Percentiles rank a stretch among this genome's conserved stretches.
phyloP scores from a whole-genome alignment of 2,329 filamentous ascomycete genomes.

The Coleophoma crateriformis region DNA sequence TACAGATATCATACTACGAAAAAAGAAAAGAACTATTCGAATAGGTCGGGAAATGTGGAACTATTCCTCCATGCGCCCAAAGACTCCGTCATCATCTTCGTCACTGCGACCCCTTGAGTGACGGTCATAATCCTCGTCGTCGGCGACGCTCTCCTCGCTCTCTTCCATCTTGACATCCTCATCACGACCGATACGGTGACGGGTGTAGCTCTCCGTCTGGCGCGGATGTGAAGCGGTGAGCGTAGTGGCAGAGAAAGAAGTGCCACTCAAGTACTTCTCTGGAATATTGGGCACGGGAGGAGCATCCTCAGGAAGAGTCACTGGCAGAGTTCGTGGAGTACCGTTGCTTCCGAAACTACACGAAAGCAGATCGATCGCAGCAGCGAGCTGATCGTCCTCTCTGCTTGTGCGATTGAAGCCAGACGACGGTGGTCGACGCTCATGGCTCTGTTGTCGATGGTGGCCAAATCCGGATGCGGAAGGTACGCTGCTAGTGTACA shows the following conservation, averaged over 20 bases:
- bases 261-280: slow-evolving; percentile 65
- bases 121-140: slow-evolving; percentile 59
- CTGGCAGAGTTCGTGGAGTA: slow-evolving; percentile 59
- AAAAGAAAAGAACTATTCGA: slow-evolving; percentile 14
- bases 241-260: slow-evolving; percentile 51
- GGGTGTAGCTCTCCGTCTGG: slow-evolving; percentile 61
- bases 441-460: slow-evolving; percentile 67
- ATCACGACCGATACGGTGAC: slow-evolving; percentile 45
- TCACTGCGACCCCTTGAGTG: slow-evolving; percentile 63
- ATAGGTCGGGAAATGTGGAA: slow-evolving; percentile 12
- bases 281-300: slow-evolving; percentile 87
- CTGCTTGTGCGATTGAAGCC: slow-evolving; percentile 70
- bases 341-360: slow-evolving; percentile 67
- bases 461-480: slow-evolving; percentile 36
- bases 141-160: slow-evolving; percentile 55
- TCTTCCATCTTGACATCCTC: slow-evolving; percentile 65
- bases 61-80: slow-evolving; percentile 93
- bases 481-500: slow-evolving; percentile 46
- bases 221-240: slow-evolving; percentile 53
- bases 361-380: slow-evolving; percentile 82
- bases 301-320: slow-evolving; percentile 63
- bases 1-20: slow-evolving; percentile 26
- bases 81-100: slow-evolving; percentile 92
- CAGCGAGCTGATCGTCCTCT: slow-evolving; percentile 80
- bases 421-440: slow-evolving; percentile 72